Conservation (phyloP, 768 basidiomycete species). For the Rhizopogon salebrosus region DNA sequence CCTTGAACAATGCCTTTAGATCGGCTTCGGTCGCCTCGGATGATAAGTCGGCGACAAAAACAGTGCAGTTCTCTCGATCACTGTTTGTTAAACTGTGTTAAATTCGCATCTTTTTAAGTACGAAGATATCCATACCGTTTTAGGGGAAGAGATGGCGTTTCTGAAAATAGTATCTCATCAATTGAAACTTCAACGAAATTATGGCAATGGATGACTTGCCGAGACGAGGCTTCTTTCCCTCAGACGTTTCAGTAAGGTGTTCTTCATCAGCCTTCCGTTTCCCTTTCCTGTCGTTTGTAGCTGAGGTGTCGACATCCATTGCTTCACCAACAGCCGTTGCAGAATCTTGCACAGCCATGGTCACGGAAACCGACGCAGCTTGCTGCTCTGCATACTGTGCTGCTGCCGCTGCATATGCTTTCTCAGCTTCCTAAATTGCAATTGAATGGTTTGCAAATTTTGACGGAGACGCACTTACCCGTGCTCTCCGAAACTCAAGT, state of each 20-base stretch:
- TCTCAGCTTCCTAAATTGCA: conserved; percentile 52
- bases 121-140: conserved; percentile 45
- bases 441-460: background rate
- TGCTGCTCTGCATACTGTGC: conserved; percentile 43
- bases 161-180: conserved; percentile 18
- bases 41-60: conserved; percentile 77
- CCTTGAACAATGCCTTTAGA: conserved; percentile 73
- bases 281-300: conserved; percentile 34
- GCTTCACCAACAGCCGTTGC: conserved; percentile 13
- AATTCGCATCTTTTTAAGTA: background rate
- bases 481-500: conserved; percentile 57
- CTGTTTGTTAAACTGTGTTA: conserved; percentile 32
- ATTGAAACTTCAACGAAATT: background rate
- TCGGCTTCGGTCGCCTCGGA: conserved; percentile 54
- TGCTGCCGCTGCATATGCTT: conserved; percentile 46
- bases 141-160: conserved; percentile 40
- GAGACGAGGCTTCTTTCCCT: conserved; percentile 58
- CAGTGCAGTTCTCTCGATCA: conserved; percentile 92
- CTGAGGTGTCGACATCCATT: conserved; percentile 39
- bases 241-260: conserved; percentile 30
- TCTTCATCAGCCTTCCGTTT: conserved; percentile 66
- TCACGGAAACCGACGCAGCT: conserved; percentile 22
- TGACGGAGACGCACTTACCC: conserved; percentile 36
- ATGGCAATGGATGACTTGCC: conserved; percentile 36
- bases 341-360: background rate